These are phyloP conservation scores for Aspergillus pseudonomiae DNA, from an alignment of 2,329 filamentous ascomycete species.

Conservation along the genomic window DNA sequence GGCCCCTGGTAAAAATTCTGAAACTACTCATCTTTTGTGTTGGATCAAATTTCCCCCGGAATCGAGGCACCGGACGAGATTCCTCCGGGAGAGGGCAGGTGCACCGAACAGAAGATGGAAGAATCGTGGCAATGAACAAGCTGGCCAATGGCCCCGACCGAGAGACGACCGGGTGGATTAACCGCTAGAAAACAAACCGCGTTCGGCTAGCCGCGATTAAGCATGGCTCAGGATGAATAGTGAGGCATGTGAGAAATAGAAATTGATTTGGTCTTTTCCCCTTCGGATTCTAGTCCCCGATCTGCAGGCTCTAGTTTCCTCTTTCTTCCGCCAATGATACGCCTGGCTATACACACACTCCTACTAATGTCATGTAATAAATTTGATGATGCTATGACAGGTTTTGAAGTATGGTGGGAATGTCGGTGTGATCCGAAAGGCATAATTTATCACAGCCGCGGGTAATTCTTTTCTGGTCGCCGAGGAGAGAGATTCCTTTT, in stretches of 20 bases:
- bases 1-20: background rate
- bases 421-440: background rate
- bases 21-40: background rate
- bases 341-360: background rate
- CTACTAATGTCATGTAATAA: background rate
- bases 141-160: background rate
- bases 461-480: background rate
- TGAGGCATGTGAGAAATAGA: background rate
- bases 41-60: background rate
- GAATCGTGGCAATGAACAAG: background rate
- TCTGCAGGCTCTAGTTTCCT: background rate
- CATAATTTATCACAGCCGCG: background rate
- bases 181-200: constrained; percentile 5
- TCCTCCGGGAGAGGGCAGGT: constrained; percentile 2
- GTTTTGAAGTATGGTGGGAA: background rate
- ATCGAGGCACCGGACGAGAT: background rate
- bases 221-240: background rate
- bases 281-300: constrained; percentile 1
- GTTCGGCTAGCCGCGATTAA: constrained; percentile 5
- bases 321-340: background rate
- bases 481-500: background rate
- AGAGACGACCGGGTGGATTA: background rate
- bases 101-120: background rate
- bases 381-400: background rate
- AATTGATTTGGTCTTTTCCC: background rate